Evolutionary conservation across 2,329 filamentous ascomycete species (phyloP).

Genomic region (Bipolaris gigantea): DNA sequence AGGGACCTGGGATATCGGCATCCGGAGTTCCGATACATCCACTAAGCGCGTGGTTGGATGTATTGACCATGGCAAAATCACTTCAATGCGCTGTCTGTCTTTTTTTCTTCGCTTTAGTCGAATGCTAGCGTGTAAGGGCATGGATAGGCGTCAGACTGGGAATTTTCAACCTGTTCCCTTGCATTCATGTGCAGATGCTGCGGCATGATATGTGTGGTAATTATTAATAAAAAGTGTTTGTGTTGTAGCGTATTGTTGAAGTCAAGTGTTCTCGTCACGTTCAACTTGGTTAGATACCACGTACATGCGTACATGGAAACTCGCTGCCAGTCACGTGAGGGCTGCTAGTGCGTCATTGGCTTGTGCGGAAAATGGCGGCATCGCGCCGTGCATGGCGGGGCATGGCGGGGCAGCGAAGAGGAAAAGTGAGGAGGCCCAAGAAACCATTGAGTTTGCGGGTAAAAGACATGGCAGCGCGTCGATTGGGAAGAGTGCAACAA

Average conservation of each 20-base stretch:
- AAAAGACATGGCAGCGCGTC: background rate
- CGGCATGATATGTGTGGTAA: too few species aligned
- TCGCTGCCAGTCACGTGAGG: too few species aligned
- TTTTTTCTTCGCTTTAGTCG: conserved; percentile 2
- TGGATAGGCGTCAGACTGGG: background rate
- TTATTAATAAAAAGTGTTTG: too few species aligned
- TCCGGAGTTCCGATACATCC: conserved; percentile 60
- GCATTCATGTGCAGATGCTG: too few species aligned
- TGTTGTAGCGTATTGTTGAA: too few species aligned
- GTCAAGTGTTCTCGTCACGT: too few species aligned
- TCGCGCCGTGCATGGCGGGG: conserved; percentile 11
- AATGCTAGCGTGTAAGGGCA: conserved; percentile 4
- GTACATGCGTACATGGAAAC: too few species aligned
- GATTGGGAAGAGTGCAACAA: background rate
- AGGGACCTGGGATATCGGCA: conserved; percentile 57
- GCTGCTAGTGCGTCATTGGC: conserved; percentile 16
- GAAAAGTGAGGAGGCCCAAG: background rate
- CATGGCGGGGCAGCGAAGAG: conserved; percentile 19
- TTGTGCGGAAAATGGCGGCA: conserved; percentile 19
- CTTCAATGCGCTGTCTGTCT: conserved; percentile 12
- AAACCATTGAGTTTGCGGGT: background rate
- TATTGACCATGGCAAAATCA: background rate
- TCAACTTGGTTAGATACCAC: too few species aligned
- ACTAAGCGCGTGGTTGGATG: conserved; percentile 30
- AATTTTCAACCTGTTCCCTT: conserved; percentile 7